A percentile compares a stretch with the other conserved stretches of the same genome.
Conservation (phyloP, 441 rosid genomes). For the Populus hybrid region DNA sequence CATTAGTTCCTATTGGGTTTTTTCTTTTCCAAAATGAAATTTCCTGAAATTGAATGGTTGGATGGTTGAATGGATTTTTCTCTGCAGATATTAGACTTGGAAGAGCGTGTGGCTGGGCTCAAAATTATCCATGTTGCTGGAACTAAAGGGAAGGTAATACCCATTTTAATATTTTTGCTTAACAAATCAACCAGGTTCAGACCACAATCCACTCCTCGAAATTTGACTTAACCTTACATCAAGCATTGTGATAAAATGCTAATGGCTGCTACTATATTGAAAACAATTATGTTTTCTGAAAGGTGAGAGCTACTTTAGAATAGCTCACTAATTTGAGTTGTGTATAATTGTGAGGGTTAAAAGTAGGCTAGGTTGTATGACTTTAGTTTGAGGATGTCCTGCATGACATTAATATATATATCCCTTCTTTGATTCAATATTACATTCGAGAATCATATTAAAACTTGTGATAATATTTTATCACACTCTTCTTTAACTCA, state of each 20-base stretch:
- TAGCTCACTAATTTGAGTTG: background rate
- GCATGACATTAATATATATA: no score
- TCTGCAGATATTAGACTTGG: slow-evolving; percentile 47
- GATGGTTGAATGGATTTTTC: background rate
- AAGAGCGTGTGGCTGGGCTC: slow-evolving; percentile 37
- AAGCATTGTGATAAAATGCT: background rate
- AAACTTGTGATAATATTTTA: no score
- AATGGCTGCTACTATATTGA: background rate
- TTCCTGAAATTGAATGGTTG: slow-evolving; percentile 8
- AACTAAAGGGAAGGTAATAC: slow-evolving; percentile 83
- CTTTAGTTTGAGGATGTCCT: background rate
- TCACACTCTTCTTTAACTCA: no score
- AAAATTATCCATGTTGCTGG: slow-evolving; percentile 91
- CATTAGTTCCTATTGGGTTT: background rate
- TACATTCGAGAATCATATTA: background rate
- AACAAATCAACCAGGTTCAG: background rate
- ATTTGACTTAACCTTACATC: background rate
- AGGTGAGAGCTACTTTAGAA: background rate
- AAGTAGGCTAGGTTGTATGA: background rate
- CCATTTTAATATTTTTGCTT: slow-evolving; percentile 11
- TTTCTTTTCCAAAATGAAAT: slow-evolving; percentile 2
- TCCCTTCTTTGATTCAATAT: background rate
- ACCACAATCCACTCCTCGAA: background rate
- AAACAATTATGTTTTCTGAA: background rate
- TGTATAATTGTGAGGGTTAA: background rate